phyloP scores from a whole-genome alignment of 306 rosid genomes.

The Cucurbita maxima region DNA sequence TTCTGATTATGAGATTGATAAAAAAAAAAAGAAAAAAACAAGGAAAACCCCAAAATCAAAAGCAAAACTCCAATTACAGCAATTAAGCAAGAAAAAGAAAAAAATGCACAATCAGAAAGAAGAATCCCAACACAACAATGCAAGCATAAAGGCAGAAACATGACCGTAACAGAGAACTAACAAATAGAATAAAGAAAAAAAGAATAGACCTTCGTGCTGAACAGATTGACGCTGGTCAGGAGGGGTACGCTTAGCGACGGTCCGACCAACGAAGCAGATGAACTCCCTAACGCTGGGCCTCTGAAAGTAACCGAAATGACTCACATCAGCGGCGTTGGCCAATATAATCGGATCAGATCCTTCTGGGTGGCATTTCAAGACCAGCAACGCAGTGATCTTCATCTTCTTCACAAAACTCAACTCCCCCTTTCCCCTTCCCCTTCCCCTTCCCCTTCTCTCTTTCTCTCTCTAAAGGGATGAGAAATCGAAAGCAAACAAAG shows the following conservation, averaged over 20 bases:
- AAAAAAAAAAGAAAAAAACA: background rate
- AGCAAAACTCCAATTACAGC: background rate
- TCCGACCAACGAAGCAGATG: constrained; percentile 80
- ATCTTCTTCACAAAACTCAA: constrained; percentile 12
- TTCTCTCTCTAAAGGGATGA: background rate
- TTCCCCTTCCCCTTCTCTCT: background rate
- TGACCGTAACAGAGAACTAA: background rate
- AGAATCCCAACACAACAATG: background rate
- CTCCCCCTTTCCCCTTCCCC: background rate
- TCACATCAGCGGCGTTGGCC: constrained; percentile 55
- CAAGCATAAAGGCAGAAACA: background rate
- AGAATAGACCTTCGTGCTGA: constrained; percentile 66
- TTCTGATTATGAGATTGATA: background rate
- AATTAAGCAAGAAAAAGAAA: background rate
- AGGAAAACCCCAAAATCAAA: background rate
- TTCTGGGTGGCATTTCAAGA: constrained; percentile 70
- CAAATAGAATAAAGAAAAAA: background rate
- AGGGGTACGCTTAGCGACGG: constrained; percentile 86
- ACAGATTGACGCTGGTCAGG: constrained; percentile 90
- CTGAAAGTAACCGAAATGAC: constrained; percentile 84
- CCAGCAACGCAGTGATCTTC: constrained; percentile 90
- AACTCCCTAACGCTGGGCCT: constrained; percentile 82
- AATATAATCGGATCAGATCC: constrained; percentile 78
- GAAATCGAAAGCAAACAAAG: background rate
- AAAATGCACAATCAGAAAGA: background rate